These are phyloP conservation scores for Tolypocladium cylindrosporum DNA, from an alignment of 2,329 filamentous ascomycete genomes.

Conservation along the genomic window DNA sequence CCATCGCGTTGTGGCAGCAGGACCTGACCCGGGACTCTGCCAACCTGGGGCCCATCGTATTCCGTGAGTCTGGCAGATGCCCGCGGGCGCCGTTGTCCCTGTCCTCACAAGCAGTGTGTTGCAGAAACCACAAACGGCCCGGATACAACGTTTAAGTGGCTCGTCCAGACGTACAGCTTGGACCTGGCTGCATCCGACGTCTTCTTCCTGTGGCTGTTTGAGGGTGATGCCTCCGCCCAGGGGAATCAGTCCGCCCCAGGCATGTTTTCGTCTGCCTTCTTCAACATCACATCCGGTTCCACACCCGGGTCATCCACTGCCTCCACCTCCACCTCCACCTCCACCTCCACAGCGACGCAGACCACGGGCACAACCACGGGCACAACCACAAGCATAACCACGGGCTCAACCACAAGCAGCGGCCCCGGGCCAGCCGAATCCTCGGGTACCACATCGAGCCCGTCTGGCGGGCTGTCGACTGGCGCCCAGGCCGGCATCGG, in stretches of 20 bases:
- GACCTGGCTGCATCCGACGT: constrained; percentile 7
- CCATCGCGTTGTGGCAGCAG: constrained; percentile 16
- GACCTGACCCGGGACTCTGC: constrained; percentile 2
- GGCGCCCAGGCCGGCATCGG: constrained; percentile 1
- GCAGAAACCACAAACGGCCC: constrained; percentile 5
- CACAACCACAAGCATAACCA: too few relatives aligned
- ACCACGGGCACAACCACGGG: not conserved
- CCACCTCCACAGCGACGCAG: not conserved
- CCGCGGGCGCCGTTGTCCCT: not conserved
- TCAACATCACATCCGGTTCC: constrained; percentile 7
- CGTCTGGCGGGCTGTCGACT: not conserved
- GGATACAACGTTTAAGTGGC: constrained; percentile 7
- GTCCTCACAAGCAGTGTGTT: not conserved
- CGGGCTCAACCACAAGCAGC: not conserved
- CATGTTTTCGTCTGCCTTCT: constrained; percentile 1
- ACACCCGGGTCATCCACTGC: not conserved
- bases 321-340: not conserved
- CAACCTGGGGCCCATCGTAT: constrained; percentile 5
- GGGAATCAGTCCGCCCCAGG: constrained; percentile 1
- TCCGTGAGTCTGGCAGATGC: constrained; percentile 1
- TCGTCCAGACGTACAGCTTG: constrained; percentile 6
- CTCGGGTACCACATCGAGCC: not conserved
- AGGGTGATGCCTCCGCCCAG: constrained; percentile 5
- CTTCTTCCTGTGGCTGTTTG: constrained; percentile 13
- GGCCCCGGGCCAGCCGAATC: not conserved